Evolutionary conservation across 2,329 filamentous ascomycete genomes (phyloP), one percentile per base, ranked within the genome.

Genomic region (Corynespora cassiicola): DNA sequence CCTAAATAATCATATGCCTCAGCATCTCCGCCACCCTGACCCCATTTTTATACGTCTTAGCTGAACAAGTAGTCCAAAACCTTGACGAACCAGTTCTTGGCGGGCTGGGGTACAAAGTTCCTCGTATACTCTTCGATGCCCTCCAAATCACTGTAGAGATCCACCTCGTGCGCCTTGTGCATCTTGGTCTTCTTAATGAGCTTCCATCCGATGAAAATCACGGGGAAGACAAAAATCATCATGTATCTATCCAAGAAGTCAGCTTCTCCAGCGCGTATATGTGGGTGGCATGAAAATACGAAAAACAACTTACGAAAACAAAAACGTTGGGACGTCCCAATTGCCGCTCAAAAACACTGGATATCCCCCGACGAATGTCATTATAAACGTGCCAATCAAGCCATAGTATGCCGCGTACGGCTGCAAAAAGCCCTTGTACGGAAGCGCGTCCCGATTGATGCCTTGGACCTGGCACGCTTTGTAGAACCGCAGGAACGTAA

Each of bases 331-430:
- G 0, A 86, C 61, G 42, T 81, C 76, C 88, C 86, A 92, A 4
- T 77, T 75, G 3, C 75, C 75, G 0, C 85, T 83, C 29, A 91
- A 63, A 55, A 92, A 94, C 1, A 91, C 86, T 0, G 84, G 78
- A 47, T 90, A 92, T 0, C 88, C 88, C 7, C 85, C 82, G 2
- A 90, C 82, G 52, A 91, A 82, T 0, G 84, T 79, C 84, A 92
- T 90, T 47, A 87, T 65, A 31, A 80, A 79, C 1, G 83, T 87
- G 17, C 79, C 81, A 0, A 72, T 61, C 5, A 89, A 68, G 0
- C 81, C 84, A 31, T 84, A 82, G 59, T 80, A 91, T 1, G 87
- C 86, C 0, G 81, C 76, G 53, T 84, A 91, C 2, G 88, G 88
- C 71, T 90, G 87, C 27, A 80, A 75, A 46, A 76, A 76, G 1